Evolutionary conservation across 1,284 basidiomycete genomes (phyloP).

Genomic region (Sporisorium scitamineum): DNA sequence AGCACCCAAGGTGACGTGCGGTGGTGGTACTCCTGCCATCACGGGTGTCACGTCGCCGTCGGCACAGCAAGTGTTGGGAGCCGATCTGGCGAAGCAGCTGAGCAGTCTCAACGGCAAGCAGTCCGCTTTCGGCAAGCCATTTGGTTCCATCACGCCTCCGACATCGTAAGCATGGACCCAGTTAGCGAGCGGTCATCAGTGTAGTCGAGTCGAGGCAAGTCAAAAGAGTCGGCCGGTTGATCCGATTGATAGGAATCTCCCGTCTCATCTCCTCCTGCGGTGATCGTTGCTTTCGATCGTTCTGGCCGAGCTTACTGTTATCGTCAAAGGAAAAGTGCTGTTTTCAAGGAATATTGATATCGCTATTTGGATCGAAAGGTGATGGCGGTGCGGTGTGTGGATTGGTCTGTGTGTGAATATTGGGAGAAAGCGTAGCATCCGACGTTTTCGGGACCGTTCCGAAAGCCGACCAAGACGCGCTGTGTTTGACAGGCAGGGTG

Average conservation of each 20-base stretch:
- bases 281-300: background rate
- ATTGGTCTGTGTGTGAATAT: background rate
- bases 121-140: conserved; percentile 20
- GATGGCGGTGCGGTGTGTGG: background rate
- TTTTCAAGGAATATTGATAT: too few species aligned
- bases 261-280: background rate
- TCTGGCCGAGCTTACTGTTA: too few species aligned
- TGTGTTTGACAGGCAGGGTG: background rate
- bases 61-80: conserved; percentile 25
- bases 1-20: conserved; percentile 38
- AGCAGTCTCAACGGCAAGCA: conserved; percentile 15
- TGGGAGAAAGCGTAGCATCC: background rate
- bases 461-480: background rate
- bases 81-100: conserved; percentile 31
- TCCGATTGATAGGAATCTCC: background rate
- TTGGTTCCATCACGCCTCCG: conserved; percentile 3
- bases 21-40: conserved; percentile 12
- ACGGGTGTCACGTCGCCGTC: conserved; percentile 12
- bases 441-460: background rate
- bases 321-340: too few species aligned
- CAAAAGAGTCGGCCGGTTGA: background rate
- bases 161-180: background rate
- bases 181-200: background rate
- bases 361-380: too few species aligned
- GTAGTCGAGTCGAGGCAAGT: background rate